Base-by-base conservation (phyloP, 345 rosid species). In the Cochlearia excelsa region DNA sequence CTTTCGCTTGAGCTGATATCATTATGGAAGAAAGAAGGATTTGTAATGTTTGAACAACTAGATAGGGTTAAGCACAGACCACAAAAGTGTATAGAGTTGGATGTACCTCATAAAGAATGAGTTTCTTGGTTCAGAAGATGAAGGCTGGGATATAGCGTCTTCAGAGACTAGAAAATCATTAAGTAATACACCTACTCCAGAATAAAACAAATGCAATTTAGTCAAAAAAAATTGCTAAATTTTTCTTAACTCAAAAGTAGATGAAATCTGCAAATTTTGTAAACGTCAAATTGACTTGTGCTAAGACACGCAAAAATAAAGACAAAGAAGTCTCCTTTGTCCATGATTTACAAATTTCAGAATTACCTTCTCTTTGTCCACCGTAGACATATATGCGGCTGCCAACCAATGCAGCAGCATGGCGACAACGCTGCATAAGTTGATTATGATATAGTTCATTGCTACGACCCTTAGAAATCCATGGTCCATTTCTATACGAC, bases 351-450 rank as follows among this genome's bases (percentile, higher is more conserved):
- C 30, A 45, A 16, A n/a, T 26, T 11, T 30, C 5, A 67, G n/a
- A 28, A 29, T 72, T 78, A 86, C 95, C 93, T 77, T 84, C 84
- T 73, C 73, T 80, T 9, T 82, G 70, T 65, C 96, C 98, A 70
- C 96, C 96, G 33, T 81, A 57, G 41, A 82, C 68, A 74, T 86
- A 91, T 52, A 88, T 69, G 38, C 74, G 76, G 65, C 61, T 77
- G 33, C 90, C 98, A 71, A 84, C 68, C 49, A 88, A 80, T 26
- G 90, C 88, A 74, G 90, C 71, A 59, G 92, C 96, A 80, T 91
- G 98, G 57, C 83, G 86, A 60, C 79, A 80, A 48, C 93, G 90
- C 35, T 72, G 84, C 87, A 84, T 77, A 67, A 75, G 74, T 73
- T 84, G 75, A 76, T 85, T 85, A 55, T 71, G 67, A 16, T 80